Evolutionary conservation across 208 protist genomes (phyloP), one percentile per base, ranked within the genome.

Genomic region (Leishmania amazonensis): DNA sequence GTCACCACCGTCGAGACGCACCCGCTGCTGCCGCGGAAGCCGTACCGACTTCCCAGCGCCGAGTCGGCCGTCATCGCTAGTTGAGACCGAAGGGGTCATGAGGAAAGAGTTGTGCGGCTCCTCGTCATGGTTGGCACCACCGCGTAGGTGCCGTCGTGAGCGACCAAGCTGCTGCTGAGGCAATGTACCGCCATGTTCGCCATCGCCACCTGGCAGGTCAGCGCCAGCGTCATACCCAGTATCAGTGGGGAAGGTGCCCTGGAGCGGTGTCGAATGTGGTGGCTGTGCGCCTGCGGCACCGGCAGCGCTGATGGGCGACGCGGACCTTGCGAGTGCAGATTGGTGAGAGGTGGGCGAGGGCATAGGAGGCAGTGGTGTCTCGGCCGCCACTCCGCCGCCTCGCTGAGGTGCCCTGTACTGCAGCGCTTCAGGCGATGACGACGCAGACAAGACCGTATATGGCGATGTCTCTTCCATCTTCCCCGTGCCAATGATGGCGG

Each of bases 91-190:
- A 49, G 76, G 76, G 45, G 76, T 80, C 17, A 80, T 70, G 62
- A 80, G 60, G 49, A 31, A 80, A n/a, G 76, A 80, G 62, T 51
- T 72, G 47, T 73, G 76, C 28, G 24, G 76, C 15, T 45, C 76
- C 42, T 80, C 62, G 31, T 72, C 47, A 40, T 51, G 57, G 28
- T 51, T 38, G 57, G 57, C 53, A 49, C 40, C 24, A 24, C 54
- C 24, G 40, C 31, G 57, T 64, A 35, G 75, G 31, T 42, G 40
- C 75, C 35, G 51, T 31, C 13, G 75, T 31, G 40, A 3, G 54
- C 9, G 3, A n/a, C 53, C 51, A 58, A 21, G 42, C 45, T 74
- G 40, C 13, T 53, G 40, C 70, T 54, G 70, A 31, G 28, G 42
- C 24, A 19, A 35, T 74, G 70, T 24, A 35, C 45, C 11, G 24